phyloP scores from a whole-genome alignment of 352 stramenopile species.

The Peronosclerospora sorghi region DNA sequence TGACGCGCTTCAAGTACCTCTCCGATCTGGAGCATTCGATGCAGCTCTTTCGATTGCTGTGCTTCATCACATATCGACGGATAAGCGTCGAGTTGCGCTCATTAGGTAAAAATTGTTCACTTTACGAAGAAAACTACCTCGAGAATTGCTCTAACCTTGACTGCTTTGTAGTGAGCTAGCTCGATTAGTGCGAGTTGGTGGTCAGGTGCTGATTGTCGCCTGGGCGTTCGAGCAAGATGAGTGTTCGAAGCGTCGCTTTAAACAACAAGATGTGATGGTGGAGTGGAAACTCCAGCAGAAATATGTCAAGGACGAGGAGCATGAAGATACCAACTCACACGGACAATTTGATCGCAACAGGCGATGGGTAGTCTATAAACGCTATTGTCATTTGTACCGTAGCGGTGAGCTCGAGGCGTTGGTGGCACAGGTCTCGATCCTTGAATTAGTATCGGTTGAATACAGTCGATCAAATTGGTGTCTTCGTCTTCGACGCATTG shows the following conservation, averaged over 20 bases:
- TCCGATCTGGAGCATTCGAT: slow-evolving; percentile 51
- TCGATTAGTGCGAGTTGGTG: slow-evolving; percentile 48
- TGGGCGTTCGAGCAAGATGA: slow-evolving; percentile 80
- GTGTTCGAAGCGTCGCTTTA: slow-evolving; percentile 64
- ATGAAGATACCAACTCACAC: slow-evolving; percentile 11
- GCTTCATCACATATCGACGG: slow-evolving; percentile 75
- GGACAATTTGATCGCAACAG: slow-evolving; percentile 34
- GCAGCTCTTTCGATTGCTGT: slow-evolving; percentile 78
- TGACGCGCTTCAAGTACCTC: slow-evolving; percentile 53
- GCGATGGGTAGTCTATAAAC: slow-evolving; percentile 67
- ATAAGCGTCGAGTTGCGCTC: slow-evolving; percentile 50
- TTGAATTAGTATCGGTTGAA: slow-evolving; percentile 45
- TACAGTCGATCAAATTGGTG: slow-evolving; percentile 82
- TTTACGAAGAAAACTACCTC: background rate
- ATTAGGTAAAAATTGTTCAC: slow-evolving; percentile 27
- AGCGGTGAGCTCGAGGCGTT: slow-evolving; percentile 58
- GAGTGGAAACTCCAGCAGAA: slow-evolving; percentile 84
- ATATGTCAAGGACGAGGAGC: slow-evolving; percentile 24
- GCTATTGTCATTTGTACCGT: slow-evolving; percentile 79
- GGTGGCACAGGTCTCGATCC: slow-evolving; percentile 37
- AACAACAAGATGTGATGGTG: slow-evolving; percentile 73
- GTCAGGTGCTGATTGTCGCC: slow-evolving; percentile 48
- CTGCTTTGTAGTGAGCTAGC: slow-evolving; percentile 40
- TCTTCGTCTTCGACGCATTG: slow-evolving; percentile 29
- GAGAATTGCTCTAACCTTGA: background rate